Conservation (phyloP, 2,329 filamentous ascomycete species). For the Conoideocrella luteorostrata region DNA sequence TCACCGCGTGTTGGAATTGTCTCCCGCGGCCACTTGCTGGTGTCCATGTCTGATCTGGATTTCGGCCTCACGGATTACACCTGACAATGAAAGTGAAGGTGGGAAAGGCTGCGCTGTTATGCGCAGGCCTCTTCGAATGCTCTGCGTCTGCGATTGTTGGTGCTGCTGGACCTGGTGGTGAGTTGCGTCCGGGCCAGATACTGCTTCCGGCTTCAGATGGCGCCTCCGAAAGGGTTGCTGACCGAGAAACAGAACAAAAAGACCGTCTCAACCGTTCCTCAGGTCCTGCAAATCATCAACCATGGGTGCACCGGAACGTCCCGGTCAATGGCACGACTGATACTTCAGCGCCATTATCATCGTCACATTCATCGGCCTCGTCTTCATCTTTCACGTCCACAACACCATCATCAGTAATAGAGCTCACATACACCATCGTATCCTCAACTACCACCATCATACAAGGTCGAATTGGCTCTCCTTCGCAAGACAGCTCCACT, state of each 20-base stretch:
- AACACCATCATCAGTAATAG: neutral
- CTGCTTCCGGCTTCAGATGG: neutral
- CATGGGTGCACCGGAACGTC: neutral
- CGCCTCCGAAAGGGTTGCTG: neutral
- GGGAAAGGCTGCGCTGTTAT: constrained; percentile 10
- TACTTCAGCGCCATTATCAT: neutral
- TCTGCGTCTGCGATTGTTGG: constrained; percentile 11
- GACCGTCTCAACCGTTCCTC: neutral
- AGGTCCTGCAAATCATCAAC: neutral
- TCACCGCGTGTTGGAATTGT: constrained; percentile 1
- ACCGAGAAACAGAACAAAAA: neutral
- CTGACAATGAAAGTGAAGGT: constrained; percentile 14
- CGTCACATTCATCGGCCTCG: neutral
- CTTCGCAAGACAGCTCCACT: neutral
- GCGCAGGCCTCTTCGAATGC: constrained; percentile 11
- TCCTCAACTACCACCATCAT: neutral
- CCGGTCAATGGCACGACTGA: neutral
- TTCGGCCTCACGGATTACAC: neutral
- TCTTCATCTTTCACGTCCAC: neutral
- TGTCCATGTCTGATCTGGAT: neutral
- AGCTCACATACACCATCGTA: neutral
- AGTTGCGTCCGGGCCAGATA: constrained; percentile 1
- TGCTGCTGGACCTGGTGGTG: constrained; percentile 9
- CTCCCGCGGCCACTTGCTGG: neutral
- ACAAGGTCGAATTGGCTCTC: neutral